Conservation (phyloP, 1,284 basidiomycete species). For the Sanghuangporus sanghuang region DNA sequence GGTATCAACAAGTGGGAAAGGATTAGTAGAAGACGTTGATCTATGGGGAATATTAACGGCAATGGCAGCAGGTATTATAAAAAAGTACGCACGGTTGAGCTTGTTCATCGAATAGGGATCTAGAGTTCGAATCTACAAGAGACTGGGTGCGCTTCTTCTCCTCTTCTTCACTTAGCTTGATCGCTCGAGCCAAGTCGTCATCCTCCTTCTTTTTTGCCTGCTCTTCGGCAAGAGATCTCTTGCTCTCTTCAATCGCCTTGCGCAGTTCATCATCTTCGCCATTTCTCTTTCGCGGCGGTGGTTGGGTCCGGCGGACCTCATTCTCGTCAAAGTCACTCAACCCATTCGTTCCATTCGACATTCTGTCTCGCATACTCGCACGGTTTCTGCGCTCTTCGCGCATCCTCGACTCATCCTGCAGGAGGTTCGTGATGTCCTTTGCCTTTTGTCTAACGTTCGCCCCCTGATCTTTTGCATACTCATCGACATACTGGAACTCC, state of each 20-base stretch:
- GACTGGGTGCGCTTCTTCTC: slow-evolving; percentile 67
- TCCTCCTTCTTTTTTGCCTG: slow-evolving; percentile 67
- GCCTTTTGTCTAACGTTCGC: slow-evolving; percentile 99
- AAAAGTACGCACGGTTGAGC: slow-evolving; percentile 55
- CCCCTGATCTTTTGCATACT: slow-evolving; percentile 95
- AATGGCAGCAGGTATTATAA: background rate
- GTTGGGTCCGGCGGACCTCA: slow-evolving; percentile 36
- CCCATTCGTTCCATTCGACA: slow-evolving; percentile 61
- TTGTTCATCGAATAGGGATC: slow-evolving; percentile 82
- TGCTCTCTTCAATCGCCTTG: slow-evolving; percentile 84
- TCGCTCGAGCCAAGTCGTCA: slow-evolving; percentile 72
- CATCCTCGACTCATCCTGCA: slow-evolving; percentile 86
- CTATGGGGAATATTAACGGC: slow-evolving; percentile 7
- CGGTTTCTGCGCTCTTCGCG: slow-evolving; percentile 82
- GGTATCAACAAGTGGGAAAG: slow-evolving; percentile 70
- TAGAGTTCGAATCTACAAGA: slow-evolving; percentile 71
- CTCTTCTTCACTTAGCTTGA: slow-evolving; percentile 85
- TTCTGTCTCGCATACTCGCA: slow-evolving; percentile 92
- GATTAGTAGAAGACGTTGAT: slow-evolving; percentile 37
- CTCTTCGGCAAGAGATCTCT: slow-evolving; percentile 73
- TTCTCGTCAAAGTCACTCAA: slow-evolving; percentile 52
- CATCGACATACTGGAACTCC: slow-evolving; percentile 97
- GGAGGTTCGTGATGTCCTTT: slow-evolving; percentile 95
- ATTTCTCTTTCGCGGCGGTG: slow-evolving; percentile 28
- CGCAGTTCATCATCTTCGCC: slow-evolving; percentile 73